phyloP scores from a whole-genome alignment of 495 filamentous ascomycete genomes.

The Aspergillus cristatus region DNA sequence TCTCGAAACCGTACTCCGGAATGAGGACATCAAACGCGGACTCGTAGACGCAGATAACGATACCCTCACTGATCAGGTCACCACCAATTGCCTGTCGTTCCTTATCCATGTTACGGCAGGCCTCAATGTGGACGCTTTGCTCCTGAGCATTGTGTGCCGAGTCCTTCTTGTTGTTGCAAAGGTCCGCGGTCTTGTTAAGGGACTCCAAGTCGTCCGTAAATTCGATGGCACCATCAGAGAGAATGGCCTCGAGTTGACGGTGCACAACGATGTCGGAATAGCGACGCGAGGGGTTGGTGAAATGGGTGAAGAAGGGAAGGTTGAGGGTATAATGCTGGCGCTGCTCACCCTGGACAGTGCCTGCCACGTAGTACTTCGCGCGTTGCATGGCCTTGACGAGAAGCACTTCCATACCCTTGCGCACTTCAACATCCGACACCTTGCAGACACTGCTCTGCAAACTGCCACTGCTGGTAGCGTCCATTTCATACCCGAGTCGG shows the following conservation, averaged over 20 bases:
- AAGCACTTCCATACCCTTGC: slow-evolving; percentile 96
- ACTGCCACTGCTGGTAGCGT: slow-evolving; percentile 78
- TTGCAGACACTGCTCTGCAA: slow-evolving; percentile 90
- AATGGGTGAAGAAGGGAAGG: slow-evolving; percentile 90
- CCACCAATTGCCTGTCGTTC: slow-evolving; percentile 74
- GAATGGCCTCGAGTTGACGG: slow-evolving; percentile 80
- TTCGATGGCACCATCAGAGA: slow-evolving; percentile 74
- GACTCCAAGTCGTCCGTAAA: slow-evolving; percentile 84
- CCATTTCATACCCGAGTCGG: slow-evolving; percentile 77
- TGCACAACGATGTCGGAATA: slow-evolving; percentile 95
- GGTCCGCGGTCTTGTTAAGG: slow-evolving; percentile 84
- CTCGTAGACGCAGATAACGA: slow-evolving; percentile 96
- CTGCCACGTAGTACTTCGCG: slow-evolving; percentile 85
- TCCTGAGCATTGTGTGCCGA: slow-evolving; percentile 96
- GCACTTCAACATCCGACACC: slow-evolving; percentile 73
- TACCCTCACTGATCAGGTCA: slow-evolving; percentile 92
- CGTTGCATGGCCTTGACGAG: slow-evolving; percentile 90
- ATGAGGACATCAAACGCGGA: slow-evolving; percentile 98
- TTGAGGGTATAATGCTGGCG: slow-evolving; percentile 87
- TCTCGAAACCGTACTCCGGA: slow-evolving; percentile 97
- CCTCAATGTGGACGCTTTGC: slow-evolving; percentile 97
- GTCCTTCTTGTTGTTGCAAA: slow-evolving; percentile 98
- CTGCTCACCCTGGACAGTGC: slow-evolving; percentile 61
- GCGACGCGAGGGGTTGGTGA: slow-evolving; percentile 89
- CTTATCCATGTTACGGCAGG: slow-evolving; percentile 89